Evolutionary conservation across 2,329 filamentous ascomycete species (phyloP), one percentile per base, ranked within the genome.

Genomic region (Rutstroemia sydowiana): DNA sequence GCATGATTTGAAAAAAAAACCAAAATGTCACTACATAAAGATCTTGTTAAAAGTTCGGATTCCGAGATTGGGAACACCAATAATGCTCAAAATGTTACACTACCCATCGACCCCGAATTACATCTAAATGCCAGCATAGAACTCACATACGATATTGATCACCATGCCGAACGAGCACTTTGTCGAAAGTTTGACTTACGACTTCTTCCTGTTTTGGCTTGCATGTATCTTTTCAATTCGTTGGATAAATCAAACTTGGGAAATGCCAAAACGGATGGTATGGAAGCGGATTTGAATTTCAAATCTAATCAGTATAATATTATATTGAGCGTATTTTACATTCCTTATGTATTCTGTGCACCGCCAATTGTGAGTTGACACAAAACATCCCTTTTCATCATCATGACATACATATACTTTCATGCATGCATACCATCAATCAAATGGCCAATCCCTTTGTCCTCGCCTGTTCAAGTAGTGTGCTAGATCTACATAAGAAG

Each of bases 301-400:
- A 74, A 74, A 40, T 66, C 69, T 1, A 75, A 81, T 56, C 76
- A 87, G 63, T 87, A 88, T 69, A 88, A 87, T 63, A 75, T 81
- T 26, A 76, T 88, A 44, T 68, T 88, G 32, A 77, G 75, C 47
- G 81, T 90, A 57, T 90, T 90, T 72, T 90, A 86, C 67, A 73
- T 89, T 6, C 85, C 85, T 0, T 88, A 85, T 64, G 84, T 88
- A 32, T 63, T 89, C 3, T 85, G 82, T 49, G 84, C 82, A 1
- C 83, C 82, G 0, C 79, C 82, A 1, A 67, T 87, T 14, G 69
- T 70, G 47, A 54, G 59, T 59, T 13, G 8, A 5, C 14, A 16
- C 2, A 23, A 16, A 16, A 16, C 18, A 21, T 1, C 9, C 34
- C 9, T 32, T 39, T 10, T 21, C n/a, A 1, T 20, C 1, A n/a